Evolutionary conservation across 2,329 filamentous ascomycete species (phyloP).

Genomic region (Phyllachora maydis): DNA sequence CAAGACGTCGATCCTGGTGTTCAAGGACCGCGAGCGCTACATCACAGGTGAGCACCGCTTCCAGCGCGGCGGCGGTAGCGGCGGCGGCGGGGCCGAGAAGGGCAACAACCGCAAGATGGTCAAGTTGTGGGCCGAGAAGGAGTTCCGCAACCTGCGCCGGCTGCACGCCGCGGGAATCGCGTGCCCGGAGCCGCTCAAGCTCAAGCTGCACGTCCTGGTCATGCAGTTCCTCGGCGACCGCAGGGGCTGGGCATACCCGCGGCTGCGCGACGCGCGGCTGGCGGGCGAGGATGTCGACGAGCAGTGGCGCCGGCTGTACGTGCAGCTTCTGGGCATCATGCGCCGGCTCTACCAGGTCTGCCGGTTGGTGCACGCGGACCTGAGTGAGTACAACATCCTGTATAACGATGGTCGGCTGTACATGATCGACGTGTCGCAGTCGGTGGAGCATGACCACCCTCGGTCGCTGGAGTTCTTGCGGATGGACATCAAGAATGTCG

Average conservation of each 20-base stretch:
- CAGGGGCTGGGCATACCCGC: conserved; percentile 72
- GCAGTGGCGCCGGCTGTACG: conserved; percentile 61
- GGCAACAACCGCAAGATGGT: conserved; percentile 93
- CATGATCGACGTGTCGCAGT: conserved; percentile 95
- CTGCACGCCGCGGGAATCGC: conserved; percentile 72
- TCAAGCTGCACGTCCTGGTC: conserved; percentile 85
- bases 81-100: conserved; percentile 90
- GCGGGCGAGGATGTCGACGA: conserved; percentile 43
- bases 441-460: conserved; percentile 91
- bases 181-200: conserved; percentile 70
- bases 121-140: conserved; percentile 96
- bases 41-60: conserved; percentile 90
- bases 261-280: conserved; percentile 71
- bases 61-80: conserved; percentile 77
- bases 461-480: conserved; percentile 80
- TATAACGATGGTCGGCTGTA: conserved; percentile 69
- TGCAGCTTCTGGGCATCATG: conserved; percentile 76
- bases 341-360: conserved; percentile 84
- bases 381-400: conserved; percentile 95
- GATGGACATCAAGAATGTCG: conserved; percentile 97
- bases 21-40: conserved; percentile 95
- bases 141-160: conserved; percentile 80
- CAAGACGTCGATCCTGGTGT: conserved; percentile 93
- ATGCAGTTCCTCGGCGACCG: conserved; percentile 86
- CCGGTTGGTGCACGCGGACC: conserved; percentile 79